Evolutionary conservation across 1,284 basidiomycete genomes (phyloP).

Genomic region (Marasmius sp.): DNA sequence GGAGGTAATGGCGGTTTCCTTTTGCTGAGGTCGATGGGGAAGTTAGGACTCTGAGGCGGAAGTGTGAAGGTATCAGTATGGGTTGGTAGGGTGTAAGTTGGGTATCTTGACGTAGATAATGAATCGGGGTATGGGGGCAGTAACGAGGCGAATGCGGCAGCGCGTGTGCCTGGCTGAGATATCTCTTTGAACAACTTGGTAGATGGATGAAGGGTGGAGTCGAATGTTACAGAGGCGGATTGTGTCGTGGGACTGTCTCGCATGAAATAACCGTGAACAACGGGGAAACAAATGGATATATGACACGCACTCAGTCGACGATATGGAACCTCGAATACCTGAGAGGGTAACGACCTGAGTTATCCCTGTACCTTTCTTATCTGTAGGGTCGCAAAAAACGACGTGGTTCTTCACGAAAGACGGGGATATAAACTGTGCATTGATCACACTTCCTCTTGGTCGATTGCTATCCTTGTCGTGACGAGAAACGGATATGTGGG

Average conservation of each 20-base stretch:
- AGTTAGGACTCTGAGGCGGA: constrained; percentile 10
- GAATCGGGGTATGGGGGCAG: background rate
- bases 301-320: constrained; percentile 43
- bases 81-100: background rate
- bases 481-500: background rate
- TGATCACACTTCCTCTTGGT: background rate
- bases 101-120: background rate
- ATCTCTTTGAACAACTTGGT: constrained; percentile 57
- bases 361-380: constrained; percentile 34
- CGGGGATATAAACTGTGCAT: constrained; percentile 48
- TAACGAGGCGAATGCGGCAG: constrained; percentile 9
- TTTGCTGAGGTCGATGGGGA: background rate
- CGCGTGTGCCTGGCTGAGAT: constrained; percentile 12
- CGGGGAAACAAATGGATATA: background rate
- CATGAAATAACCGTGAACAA: constrained; percentile 17
- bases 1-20: constrained; percentile 13
- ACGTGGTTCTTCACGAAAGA: constrained; percentile 82
- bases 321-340: constrained; percentile 71
- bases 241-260: constrained; percentile 37
- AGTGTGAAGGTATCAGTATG: constrained; percentile 5
- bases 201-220: constrained; percentile 63
- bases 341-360: constrained; percentile 72
- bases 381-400: constrained; percentile 54
- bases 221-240: constrained; percentile 48
- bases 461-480: constrained; percentile 1